Evolutionary conservation across 495 filamentous ascomycete species (phyloP), one percentile per base, ranked within the genome.

Genomic region (Aspergillus indologenus): DNA sequence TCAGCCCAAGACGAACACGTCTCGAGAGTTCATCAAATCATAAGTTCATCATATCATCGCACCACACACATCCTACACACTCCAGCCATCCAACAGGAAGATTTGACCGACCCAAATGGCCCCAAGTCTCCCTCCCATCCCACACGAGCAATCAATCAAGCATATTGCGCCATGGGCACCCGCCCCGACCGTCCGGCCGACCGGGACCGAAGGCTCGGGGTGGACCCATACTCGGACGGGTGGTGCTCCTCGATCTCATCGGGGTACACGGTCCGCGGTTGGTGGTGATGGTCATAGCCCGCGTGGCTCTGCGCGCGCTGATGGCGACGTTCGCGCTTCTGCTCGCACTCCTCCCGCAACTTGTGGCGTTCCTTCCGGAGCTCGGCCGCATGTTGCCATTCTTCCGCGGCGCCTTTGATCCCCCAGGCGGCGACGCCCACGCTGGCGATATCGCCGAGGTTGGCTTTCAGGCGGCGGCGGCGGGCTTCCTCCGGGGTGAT

Each of bases 401-500:
- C 90, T 3, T 81, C 81, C 61, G 91, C 79, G 45, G 90, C 91
- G 34, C 88, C 86, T 73, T 91, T 92, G 79, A 96, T 88, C 67
- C 92, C 90, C 31, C 95, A 77, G 3, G 89, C 90, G 14, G 91
- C 91, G 51, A 96, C 87, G 61, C 91, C 90, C 0, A 96, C 77
- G 40, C 87, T 87, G 2, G 90, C 87, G 12, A 85, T 84, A 69
- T 95, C 90, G 68, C 88, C 83, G 51, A 91, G 61, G 55, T 87
- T 79, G 18, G 87, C 87, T 70, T 90, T 95, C 12, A 84, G 82
- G 67, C 88, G 88, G 55, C 85, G 77, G 71, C 87, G 91, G 57
- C 83, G 79, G 50, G 90, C 90, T 68, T 94, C 84, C 57, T 91
- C 84, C 0, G 81, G 77, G 9, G 84, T 83, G 68, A 96, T 86